phyloP scores from a whole-genome alignment of 2,329 filamentous ascomycete species.

The Neonectria faginata region DNA sequence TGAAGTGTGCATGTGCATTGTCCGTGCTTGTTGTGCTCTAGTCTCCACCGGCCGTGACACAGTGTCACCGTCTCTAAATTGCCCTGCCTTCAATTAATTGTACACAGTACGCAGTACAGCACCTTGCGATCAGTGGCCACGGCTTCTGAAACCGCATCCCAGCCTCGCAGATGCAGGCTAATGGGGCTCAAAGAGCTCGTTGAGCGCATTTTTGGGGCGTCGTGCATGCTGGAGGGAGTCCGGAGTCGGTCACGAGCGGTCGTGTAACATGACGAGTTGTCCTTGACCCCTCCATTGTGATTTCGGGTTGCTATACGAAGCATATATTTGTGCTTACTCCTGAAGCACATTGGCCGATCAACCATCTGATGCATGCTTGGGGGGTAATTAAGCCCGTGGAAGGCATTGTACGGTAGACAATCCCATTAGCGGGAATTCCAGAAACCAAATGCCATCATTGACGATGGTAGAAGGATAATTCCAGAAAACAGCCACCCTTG shows the following conservation, averaged over 20 bases:
- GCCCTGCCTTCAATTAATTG: background rate
- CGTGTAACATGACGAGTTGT: background rate
- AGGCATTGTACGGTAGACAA: background rate
- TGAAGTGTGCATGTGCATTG: slow-evolving; percentile 34
- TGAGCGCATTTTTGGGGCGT: slow-evolving; percentile 9
- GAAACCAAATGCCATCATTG: background rate
- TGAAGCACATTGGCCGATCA: background rate
- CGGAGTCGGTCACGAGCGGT: background rate
- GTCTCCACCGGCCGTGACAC: slow-evolving; percentile 4
- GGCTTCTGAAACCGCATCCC: slow-evolving; percentile 26
- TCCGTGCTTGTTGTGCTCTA: slow-evolving; percentile 33
- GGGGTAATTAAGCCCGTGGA: background rate
- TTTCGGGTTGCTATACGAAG: background rate
- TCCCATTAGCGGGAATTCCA: background rate
- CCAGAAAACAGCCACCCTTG: slow-evolving; percentile 16
- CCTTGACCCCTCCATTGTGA: background rate
- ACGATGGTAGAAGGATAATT: slow-evolving; percentile 1
- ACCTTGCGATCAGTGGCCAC: slow-evolving; percentile 6
- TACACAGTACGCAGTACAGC: background rate
- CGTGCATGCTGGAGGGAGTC: slow-evolving; percentile 3
- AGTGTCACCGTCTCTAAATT: slow-evolving; percentile 14
- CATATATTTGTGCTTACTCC: background rate
- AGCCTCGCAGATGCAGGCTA: slow-evolving; percentile 12
- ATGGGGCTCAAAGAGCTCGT: slow-evolving; percentile 7
- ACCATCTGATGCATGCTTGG: background rate